Evolutionary conservation across 2,329 filamentous ascomycete genomes (phyloP).

Genomic region (Ceratocystis destructans): DNA sequence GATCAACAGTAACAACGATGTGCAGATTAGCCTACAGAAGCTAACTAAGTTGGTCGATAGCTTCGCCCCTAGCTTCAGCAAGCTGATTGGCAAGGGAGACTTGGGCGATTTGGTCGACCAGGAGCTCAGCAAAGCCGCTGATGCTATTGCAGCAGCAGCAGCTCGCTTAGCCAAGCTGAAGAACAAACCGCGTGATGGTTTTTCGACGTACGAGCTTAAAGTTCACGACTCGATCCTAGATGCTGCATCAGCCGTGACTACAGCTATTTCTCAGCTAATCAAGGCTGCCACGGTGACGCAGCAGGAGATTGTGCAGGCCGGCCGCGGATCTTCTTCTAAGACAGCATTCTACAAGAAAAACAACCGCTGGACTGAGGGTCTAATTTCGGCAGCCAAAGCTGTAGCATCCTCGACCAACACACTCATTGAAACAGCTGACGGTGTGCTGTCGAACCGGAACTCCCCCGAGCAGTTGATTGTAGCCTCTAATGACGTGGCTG

Average conservation of each 20-base stretch:
- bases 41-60: slow-evolving; percentile 86
- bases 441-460: slow-evolving; percentile 82
- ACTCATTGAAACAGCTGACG: slow-evolving; percentile 94
- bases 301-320: slow-evolving; percentile 90
- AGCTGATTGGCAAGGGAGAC: slow-evolving; percentile 70
- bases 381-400: slow-evolving; percentile 94
- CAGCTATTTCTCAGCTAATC: slow-evolving; percentile 85
- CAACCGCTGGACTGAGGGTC: slow-evolving; percentile 95
- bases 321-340: slow-evolving; percentile 69
- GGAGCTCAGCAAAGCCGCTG: slow-evolving; percentile 84
- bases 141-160: slow-evolving; percentile 85
- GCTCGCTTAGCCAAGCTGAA: slow-evolving; percentile 79
- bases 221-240: slow-evolving; percentile 93
- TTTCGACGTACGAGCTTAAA: slow-evolving; percentile 89
- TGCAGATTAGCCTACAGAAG: slow-evolving; percentile 84
- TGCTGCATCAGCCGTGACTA: slow-evolving; percentile 83
- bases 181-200: slow-evolving; percentile 92
- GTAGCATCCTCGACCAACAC: slow-evolving; percentile 89
- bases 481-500: slow-evolving; percentile 91
- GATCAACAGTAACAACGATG: slow-evolving; percentile 93
- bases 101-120: slow-evolving; percentile 84
- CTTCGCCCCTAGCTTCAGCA: slow-evolving; percentile 76
- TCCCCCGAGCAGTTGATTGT: slow-evolving; percentile 95
- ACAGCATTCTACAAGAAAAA: slow-evolving; percentile 99
- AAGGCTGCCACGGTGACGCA: slow-evolving; percentile 87